A percentile compares a stretch with the other conserved stretches of the same genome.
Evolutionary conservation across 768 basidiomycete species (phyloP).

Genomic region (Kwoniella shandongensis): DNA sequence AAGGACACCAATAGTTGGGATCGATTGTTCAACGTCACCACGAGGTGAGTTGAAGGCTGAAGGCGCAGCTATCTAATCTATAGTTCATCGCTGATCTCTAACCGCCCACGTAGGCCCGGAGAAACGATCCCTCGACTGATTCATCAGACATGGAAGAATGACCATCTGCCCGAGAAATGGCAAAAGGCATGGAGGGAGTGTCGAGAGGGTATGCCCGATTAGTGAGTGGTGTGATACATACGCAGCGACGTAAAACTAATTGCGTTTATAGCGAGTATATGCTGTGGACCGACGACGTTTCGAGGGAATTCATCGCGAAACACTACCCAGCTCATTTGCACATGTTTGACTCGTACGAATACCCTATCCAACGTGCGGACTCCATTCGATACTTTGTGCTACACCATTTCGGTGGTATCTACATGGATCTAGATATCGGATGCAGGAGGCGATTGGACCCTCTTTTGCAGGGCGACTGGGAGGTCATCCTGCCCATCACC

Average conservation of each 20-base stretch:
- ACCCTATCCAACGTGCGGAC: conserved; percentile 92
- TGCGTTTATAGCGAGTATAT: conserved; percentile 75
- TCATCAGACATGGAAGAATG: conserved; percentile 98
- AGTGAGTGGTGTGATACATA: conserved; percentile 62
- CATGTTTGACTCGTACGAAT: conserved; percentile 88
- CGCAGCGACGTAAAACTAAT: conserved; percentile 5
- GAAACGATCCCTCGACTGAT: conserved; percentile 87
- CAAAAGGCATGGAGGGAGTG: conserved; percentile 75
- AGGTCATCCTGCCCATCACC: conserved; percentile 85
- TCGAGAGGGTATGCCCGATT: conserved; percentile 89
- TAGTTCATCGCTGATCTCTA: conserved; percentile 11
- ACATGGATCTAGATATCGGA: conserved; percentile 95
- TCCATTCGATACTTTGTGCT: conserved; percentile 97
- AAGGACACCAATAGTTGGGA: conserved; percentile 44
- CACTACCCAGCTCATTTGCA: conserved; percentile 90
- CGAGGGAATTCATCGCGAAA: conserved; percentile 83
- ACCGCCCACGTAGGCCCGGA: conserved; percentile 57
- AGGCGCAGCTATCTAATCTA: background rate
- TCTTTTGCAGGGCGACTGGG: conserved; percentile 70
- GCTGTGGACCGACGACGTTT: conserved; percentile 91
- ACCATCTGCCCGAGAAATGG: conserved; percentile 80
- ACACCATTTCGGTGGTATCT: conserved; percentile 90
- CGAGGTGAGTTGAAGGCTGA: conserved; percentile 36
- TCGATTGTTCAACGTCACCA: conserved; percentile 43
- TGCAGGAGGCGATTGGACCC: conserved; percentile 83